These are phyloP conservation scores for Passiflora organensis DNA, from an alignment of 345 rosid species.

Conservation along the genomic window DNA sequence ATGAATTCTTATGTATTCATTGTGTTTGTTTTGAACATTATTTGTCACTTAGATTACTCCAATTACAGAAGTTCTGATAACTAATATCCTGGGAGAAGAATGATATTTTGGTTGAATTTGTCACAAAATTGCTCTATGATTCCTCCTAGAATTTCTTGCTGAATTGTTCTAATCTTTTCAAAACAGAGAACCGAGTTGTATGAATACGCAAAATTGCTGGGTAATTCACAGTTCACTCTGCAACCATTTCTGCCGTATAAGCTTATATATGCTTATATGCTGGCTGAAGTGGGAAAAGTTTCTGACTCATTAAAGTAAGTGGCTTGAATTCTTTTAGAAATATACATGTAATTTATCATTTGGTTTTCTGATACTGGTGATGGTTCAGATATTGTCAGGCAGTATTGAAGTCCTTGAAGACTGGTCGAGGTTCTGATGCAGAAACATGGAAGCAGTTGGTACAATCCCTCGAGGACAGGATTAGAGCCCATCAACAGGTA, in stretches of 20 bases:
- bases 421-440: conserved; percentile 61
- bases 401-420: conserved; percentile 54
- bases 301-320: conserved; percentile 91
- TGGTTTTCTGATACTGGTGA: conserved; percentile 25
- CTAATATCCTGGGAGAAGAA: too few species aligned
- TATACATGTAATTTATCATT: conserved; percentile 14
- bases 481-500: conserved; percentile 73
- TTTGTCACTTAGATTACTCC: not conserved
- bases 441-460: conserved; percentile 62
- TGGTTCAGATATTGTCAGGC: conserved; percentile 72
- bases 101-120: too few species aligned
- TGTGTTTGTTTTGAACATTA: too few species aligned
- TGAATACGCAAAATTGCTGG: conserved; percentile 90
- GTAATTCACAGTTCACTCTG: conserved; percentile 87
- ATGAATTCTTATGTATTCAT: not conserved
- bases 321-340: not conserved
- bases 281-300: conserved; percentile 92
- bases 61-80: too few species aligned
- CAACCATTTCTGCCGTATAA: conserved; percentile 97
- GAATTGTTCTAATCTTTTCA: conserved; percentile 18
- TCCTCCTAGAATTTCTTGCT: conserved; percentile 2
- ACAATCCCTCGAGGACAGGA: conserved; percentile 65
- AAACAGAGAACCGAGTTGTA: conserved; percentile 94
- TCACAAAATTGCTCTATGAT: not conserved
- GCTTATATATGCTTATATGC: conserved; percentile 92